These are phyloP conservation scores for Glaciozyma antarctica DNA, from an alignment of 768 basidiomycete species.

Conservation along the genomic window DNA sequence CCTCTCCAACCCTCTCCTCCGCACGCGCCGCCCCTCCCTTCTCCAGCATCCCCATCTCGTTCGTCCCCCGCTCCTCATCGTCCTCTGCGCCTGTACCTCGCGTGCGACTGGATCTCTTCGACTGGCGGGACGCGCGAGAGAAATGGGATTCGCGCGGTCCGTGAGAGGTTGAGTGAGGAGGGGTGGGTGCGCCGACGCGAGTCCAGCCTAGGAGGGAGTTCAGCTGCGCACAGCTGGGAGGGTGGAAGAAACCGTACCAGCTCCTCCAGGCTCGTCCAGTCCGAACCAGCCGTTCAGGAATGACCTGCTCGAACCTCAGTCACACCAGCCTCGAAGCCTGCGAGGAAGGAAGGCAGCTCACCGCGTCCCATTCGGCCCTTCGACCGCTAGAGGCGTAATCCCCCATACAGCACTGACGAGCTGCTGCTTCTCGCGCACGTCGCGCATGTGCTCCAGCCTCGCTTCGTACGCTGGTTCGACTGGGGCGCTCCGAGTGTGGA, in stretches of 20 bases:
- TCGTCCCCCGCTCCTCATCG: not conserved
- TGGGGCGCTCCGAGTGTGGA: too few species aligned
- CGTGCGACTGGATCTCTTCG: not conserved
- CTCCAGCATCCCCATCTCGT: constrained; percentile 8
- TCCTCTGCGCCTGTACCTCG: not conserved
- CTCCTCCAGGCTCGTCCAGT: not conserved
- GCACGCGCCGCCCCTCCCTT: not conserved
- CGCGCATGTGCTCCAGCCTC: too few species aligned
- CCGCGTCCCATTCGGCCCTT: too few species aligned
- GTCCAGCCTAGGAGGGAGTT: constrained; percentile 4
- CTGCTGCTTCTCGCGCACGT: too few species aligned
- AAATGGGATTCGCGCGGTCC: constrained; percentile 23
- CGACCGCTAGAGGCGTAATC: too few species aligned
- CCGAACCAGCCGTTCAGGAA: constrained; percentile 5
- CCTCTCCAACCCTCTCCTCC: not conserved
- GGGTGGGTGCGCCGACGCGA: not conserved
- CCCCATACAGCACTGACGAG: too few species aligned
- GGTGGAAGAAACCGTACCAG: too few species aligned
- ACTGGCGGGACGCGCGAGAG: constrained; percentile 12
- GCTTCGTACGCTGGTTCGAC: too few species aligned
- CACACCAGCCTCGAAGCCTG: not conserved
- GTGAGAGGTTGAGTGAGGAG: not conserved
- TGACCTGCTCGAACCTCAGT: not conserved
- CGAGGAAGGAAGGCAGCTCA: not conserved
- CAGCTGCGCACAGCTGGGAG: not conserved